A percentile compares a stretch with the other conserved stretches of the same genome.
Conservation (phyloP, 768 basidiomycete species). For the Tylopilus felleus region DNA sequence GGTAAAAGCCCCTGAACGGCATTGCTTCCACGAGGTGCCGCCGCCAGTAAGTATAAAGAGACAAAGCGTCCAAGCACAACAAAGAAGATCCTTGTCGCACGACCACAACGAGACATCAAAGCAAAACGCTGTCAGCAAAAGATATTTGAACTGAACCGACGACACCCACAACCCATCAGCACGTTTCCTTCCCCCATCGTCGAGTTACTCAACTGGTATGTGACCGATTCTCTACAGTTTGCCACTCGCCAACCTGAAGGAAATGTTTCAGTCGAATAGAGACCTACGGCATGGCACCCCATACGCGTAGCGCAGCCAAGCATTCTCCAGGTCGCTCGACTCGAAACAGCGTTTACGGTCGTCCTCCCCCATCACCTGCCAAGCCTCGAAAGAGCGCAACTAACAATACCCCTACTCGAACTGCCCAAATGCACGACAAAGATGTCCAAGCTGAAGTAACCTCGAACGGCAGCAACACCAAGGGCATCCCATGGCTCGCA, state of each 20-base stretch:
- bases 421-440: background rate
- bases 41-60: slow-evolving; percentile 20
- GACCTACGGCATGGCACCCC: slow-evolving; percentile 24
- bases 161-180: background rate
- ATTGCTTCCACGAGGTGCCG: background rate
- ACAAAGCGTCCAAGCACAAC: slow-evolving; percentile 19
- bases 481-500: slow-evolving; percentile 14
- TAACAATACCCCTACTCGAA: background rate
- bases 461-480: background rate
- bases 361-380: slow-evolving; percentile 5
- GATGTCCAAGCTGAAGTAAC: background rate
- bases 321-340: slow-evolving; percentile 16
- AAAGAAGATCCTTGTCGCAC: slow-evolving; percentile 8
- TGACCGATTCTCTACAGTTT: background rate
- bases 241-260: background rate
- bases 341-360: slow-evolving; percentile 24
- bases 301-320: slow-evolving; percentile 20
- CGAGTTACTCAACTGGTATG: background rate
- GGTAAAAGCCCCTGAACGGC: slow-evolving; percentile 23
- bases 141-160: slow-evolving; percentile 24
- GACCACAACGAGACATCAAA: slow-evolving; percentile 15
- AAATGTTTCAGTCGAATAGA: background rate
- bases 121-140: slow-evolving; percentile 3
- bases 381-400: slow-evolving; percentile 7
- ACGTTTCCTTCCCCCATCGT: background rate